Evolutionary conservation across 2,329 filamentous ascomycete genomes (phyloP).

Genomic region (Pseudopithomyces maydicus): DNA sequence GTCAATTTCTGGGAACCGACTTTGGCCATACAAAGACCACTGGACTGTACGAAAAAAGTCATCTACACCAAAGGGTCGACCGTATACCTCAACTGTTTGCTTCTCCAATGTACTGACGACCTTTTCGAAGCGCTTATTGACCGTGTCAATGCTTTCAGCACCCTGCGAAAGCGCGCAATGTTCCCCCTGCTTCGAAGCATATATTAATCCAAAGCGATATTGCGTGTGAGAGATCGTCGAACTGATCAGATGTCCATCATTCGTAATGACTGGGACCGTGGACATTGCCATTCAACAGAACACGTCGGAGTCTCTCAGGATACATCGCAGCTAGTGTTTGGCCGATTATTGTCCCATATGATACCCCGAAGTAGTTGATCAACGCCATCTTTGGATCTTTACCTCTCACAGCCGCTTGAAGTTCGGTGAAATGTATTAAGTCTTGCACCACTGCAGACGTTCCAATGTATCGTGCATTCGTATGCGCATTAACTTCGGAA

Average conservation of each 20-base stretch:
- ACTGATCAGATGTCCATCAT: not conserved
- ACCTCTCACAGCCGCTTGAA: slow-evolving; percentile 17
- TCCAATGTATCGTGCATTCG: slow-evolving; percentile 10
- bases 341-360: slow-evolving; percentile 53
- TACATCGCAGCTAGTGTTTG: slow-evolving; percentile 52
- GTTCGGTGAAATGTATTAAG: slow-evolving; percentile 32
- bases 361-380: slow-evolving; percentile 47
- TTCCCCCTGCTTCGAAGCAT: slow-evolving; percentile 52
- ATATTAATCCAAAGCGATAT: slow-evolving; percentile 56
- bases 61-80: no score
- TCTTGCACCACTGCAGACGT: slow-evolving; percentile 36
- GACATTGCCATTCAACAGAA: slow-evolving; percentile 51
- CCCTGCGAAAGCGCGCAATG: slow-evolving; percentile 13
- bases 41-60: no score
- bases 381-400: slow-evolving; percentile 31
- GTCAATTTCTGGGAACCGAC: no score
- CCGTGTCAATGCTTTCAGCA: not conserved
- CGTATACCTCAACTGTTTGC: no score
- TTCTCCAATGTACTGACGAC: slow-evolving; percentile 6
- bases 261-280: slow-evolving; percentile 26
- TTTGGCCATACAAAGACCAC: no score
- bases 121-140: slow-evolving; percentile 12
- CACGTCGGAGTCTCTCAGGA: slow-evolving; percentile 41
- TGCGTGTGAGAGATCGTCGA: slow-evolving; percentile 5
- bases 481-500: slow-evolving; percentile 11